Evolutionary conservation across 176 grass and related monocot species (phyloP), one percentile per base, ranked within the genome.

Genomic region (Poa pratensis): DNA sequence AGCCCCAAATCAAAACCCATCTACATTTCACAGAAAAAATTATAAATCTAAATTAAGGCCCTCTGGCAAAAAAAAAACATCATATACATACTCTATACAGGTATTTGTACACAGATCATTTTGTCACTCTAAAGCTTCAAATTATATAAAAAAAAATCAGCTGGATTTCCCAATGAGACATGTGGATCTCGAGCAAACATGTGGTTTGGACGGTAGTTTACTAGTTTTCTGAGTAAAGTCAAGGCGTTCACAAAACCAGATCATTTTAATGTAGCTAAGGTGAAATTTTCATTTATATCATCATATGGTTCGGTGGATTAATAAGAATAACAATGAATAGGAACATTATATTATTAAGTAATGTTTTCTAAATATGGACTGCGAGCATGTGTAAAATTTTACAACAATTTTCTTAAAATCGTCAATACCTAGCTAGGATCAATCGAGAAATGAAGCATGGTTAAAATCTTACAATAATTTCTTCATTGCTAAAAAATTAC

Each of bases 371-470:
- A 35, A 35, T 35, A 35, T 5, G 2, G 34, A 35, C 34, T 35
- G 4, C 34, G 34, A 42, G 39, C 39, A 42, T 42, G 39, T 42
- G 39, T 42, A 42, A 42, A 42, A 42, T 42, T 3, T 42, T 42
- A 42, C 39, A 42, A 42, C 3, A 42, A 42, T 42, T 42, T 42
- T 77, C 34, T 48, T 27, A 71, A 23, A 82, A 61, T 30, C 23
- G 19, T 70, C 22, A 88, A 53, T 50, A 54, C 27, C 19, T 66
- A 46, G 67, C n/a, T n/a, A n/a, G n/a, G n/a, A n/a, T n/a, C n/a
- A n/a, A n/a, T n/a, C n/a, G n/a, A n/a, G n/a, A n/a, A n/a, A n/a
- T n/a, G n/a, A n/a, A n/a, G n/a, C n/a, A n/a, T n/a, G n/a, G n/a
- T n/a, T n/a, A n/a, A n/a, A n/a, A n/a, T n/a, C 37, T 39, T 39